Percentiles rank a stretch among this genome's conserved stretches.
Conservation (phyloP, 2,329 filamentous ascomycete species). For the Colletotrichum sp. region DNA sequence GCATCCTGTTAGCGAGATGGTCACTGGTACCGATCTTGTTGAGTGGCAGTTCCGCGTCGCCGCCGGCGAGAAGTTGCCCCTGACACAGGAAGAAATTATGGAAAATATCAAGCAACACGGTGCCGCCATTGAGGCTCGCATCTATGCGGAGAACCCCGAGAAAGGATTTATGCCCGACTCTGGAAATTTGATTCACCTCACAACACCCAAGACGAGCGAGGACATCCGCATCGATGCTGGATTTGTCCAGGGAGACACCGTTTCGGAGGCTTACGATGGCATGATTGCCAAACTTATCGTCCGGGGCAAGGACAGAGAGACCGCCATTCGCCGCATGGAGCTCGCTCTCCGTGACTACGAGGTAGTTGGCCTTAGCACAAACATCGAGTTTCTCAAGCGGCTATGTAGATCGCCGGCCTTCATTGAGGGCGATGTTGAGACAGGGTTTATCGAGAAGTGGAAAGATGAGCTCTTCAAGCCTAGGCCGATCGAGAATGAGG, state of each 20-base stretch:
- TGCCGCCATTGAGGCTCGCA: slow-evolving; percentile 92
- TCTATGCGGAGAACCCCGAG: slow-evolving; percentile 95
- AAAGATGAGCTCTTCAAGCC: slow-evolving; percentile 77
- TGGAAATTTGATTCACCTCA: slow-evolving; percentile 82
- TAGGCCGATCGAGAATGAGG: slow-evolving; percentile 68
- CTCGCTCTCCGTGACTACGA: slow-evolving; percentile 87
- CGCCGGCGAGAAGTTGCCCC: slow-evolving; percentile 60
- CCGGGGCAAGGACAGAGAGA: slow-evolving; percentile 76
- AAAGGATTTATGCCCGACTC: slow-evolving; percentile 95
- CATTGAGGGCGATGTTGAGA: slow-evolving; percentile 87
- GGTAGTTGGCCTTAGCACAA: slow-evolving; percentile 90
- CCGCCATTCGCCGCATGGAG: slow-evolving; percentile 82
- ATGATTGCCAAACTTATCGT: slow-evolving; percentile 99
- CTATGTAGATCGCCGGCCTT: slow-evolving; percentile 85
- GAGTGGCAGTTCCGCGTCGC: slow-evolving; percentile 92
- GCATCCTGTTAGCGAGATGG: slow-evolving; percentile 85
- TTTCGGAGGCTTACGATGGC: slow-evolving; percentile 94
- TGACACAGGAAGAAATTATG: slow-evolving; percentile 70
- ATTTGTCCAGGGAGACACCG: slow-evolving; percentile 88
- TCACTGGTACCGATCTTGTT: slow-evolving; percentile 77
- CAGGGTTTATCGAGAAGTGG: slow-evolving; percentile 94
- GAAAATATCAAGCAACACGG: slow-evolving; percentile 76
- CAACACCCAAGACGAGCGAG: slow-evolving; percentile 70
- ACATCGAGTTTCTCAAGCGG: slow-evolving; percentile 94
- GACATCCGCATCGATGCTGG: slow-evolving; percentile 92